Base-by-base conservation (phyloP, 106 monocot genomes). In the Alisma plantagoaquatica region DNA sequence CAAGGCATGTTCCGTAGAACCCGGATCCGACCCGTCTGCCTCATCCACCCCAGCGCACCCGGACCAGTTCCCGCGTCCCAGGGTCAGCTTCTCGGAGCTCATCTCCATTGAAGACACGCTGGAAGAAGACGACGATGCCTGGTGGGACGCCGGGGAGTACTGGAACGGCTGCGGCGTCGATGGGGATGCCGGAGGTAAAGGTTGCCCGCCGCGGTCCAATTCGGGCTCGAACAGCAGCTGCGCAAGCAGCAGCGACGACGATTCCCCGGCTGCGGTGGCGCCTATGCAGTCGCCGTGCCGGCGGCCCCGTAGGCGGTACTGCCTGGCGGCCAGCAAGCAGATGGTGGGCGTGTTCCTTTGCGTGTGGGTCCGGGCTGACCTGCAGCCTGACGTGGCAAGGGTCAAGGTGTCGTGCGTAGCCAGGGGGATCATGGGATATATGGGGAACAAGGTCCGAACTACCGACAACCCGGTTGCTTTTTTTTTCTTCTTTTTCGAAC, bases 341-440 rank as follows among this genome's bases (percentile, higher is more conserved):
- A 92, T 92, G 92, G 86, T 92, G 2, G 92, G 92, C 44, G 53
- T 92, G 20, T 82, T 92, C 62, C 46, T 92, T 41, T 79, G 86
- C 69, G 86, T 92, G 46, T 92, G 92, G 92, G 70, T 79, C 31
- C 51, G 79, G 31, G 52, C 70, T 0, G 70, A 60, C 24, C 67
- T 92, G 29, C 25, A 73, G 43, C 61, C 49, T 14, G 68, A 76
- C 43, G 68, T 92, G 47, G 59, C 51, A 17, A 54, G 70, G 46
- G 31, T 92, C 25, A 68, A 71, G 43, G 76, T 79, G 47, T 92
- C 86, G 7, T 82, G 79, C 53, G 86, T 92, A 3, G 79, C 86
- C 2, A 60, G 82, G 31, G 92, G 92, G 41, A 67, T 92, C 59
- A 86, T 92, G 92, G 92, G 92, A 17, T 92, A 92, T 73, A 76